A percentile compares a stretch with the other conserved stretches of the same genome.
These are phyloP conservation scores for Leccinum broughii DNA, from an alignment of 768 basidiomycete species.

Conservation along the genomic window DNA sequence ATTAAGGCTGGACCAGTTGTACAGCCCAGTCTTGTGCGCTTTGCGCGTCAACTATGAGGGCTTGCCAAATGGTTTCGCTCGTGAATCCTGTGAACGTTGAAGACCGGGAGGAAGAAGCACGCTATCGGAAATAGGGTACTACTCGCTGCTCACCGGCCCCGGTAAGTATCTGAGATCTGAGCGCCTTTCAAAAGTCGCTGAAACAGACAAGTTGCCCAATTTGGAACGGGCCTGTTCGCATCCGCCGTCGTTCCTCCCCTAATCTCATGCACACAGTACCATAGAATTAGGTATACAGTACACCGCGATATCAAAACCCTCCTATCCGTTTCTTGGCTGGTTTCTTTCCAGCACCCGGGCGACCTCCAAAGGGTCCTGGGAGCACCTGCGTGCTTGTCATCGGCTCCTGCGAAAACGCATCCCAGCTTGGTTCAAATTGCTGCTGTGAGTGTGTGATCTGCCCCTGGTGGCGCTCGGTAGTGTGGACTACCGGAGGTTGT, in stretches of 20 bases:
- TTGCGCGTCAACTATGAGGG: conserved; percentile 48
- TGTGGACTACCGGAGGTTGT: conserved; percentile 20
- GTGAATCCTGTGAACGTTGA: conserved; percentile 12
- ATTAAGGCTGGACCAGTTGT: conserved; percentile 56
- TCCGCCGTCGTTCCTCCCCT: too few species aligned
- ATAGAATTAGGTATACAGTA: neutral
- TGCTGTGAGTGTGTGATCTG: conserved; percentile 20
- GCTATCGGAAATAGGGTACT: conserved; percentile 22
- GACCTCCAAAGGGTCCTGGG: conserved; percentile 71
- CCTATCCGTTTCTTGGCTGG: conserved; percentile 65
- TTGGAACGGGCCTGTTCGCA: neutral
- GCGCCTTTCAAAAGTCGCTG: conserved; percentile 5
- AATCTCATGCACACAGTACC: neutral
- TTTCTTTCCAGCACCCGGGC: conserved; percentile 50
- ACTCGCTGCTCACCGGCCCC: conserved; percentile 15
- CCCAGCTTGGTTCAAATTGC: conserved; percentile 8
- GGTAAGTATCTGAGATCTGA: conserved; percentile 2
- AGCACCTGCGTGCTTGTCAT: conserved; percentile 69
- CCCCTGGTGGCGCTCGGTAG: conserved; percentile 9
- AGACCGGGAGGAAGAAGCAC: conserved; percentile 22
- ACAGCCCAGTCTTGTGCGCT: conserved; percentile 71
- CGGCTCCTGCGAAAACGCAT: conserved; percentile 41
- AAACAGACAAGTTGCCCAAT: conserved; percentile 26
- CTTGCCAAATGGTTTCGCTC: conserved; percentile 17
- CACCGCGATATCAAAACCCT: conserved; percentile 56